Conservation (phyloP, 495 filamentous ascomycete species). For the Tuber calosporum region DNA sequence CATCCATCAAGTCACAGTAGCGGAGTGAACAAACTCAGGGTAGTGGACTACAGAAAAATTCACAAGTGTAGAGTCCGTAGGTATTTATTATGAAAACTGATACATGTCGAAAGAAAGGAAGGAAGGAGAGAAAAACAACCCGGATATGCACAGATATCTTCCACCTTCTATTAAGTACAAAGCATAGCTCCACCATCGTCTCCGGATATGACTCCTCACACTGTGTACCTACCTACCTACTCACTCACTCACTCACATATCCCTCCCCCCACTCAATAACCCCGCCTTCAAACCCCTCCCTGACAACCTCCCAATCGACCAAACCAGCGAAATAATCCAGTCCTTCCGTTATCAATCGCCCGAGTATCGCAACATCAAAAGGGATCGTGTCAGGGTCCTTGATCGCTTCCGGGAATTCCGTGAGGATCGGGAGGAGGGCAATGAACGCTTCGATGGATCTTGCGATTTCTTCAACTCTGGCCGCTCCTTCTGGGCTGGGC, state of each 20-base stretch:
- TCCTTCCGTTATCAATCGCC: neutral
- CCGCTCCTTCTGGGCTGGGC: neutral
- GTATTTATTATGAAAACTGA: neutral
- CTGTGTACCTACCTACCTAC: too few species aligned
- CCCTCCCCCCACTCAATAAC: neutral
- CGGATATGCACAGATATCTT: neutral
- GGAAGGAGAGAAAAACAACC: neutral
- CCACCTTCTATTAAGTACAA: neutral
- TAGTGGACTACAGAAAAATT: neutral
- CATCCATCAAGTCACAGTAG: neutral
- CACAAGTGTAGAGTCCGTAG: neutral
- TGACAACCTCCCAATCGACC: neutral
- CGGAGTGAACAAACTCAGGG: neutral
- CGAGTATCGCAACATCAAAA: neutral
- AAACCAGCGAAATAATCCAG: neutral
- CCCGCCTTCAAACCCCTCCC: neutral
- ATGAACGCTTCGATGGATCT: neutral
- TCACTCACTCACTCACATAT: neutral
- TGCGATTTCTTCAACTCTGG: neutral
- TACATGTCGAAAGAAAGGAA: neutral
- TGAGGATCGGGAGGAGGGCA: neutral
- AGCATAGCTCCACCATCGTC: neutral
- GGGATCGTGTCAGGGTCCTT: neutral
- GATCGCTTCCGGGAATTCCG: neutral
- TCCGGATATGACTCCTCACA: neutral